Evolutionary conservation across 75 land plant species (phyloP).

Genomic region (Isoetes taiwanensis): DNA sequence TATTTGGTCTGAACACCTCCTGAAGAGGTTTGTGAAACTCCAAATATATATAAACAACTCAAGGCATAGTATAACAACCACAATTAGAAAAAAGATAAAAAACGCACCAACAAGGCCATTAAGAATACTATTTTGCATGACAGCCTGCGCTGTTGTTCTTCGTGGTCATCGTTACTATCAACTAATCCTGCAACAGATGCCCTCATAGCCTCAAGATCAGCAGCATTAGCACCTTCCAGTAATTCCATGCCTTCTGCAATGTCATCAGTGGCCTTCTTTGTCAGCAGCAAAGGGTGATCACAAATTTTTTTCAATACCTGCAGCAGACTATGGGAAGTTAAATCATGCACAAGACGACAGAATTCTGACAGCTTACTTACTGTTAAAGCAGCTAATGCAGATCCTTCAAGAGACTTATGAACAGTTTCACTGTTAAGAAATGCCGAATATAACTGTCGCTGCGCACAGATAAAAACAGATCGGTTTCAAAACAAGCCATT

Average conservation of each 20-base stretch:
- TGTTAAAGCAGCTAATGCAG: slow-evolving; percentile 87
- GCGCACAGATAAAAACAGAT: slow-evolving; percentile 1
- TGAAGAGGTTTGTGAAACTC: not conserved
- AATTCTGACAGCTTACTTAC: slow-evolving; percentile 41
- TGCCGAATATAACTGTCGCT: slow-evolving; percentile 85
- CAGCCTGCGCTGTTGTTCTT: slow-evolving; percentile 19
- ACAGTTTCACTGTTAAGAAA: slow-evolving; percentile 76
- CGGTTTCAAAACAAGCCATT: not conserved
- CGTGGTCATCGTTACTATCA: slow-evolving; percentile 11
- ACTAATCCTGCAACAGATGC: slow-evolving; percentile 34
- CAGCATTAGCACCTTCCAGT: slow-evolving; percentile 32
- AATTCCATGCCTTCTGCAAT: slow-evolving; percentile 87
- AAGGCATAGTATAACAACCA: not conserved
- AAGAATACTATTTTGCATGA: slow-evolving; percentile 92
- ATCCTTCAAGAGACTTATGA: slow-evolving; percentile 47
- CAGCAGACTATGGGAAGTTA: not conserved
- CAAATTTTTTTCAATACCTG: slow-evolving; percentile 98
- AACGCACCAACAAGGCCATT: slow-evolving; percentile 63
- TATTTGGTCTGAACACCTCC: not conserved
- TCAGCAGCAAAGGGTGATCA: slow-evolving; percentile 89
- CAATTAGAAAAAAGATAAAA: no score
- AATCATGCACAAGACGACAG: no score
- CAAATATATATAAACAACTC: not conserved
- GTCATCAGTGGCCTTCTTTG: slow-evolving; percentile 83
- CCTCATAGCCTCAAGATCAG: slow-evolving; percentile 50